phyloP scores from a whole-genome alignment of 192 early-diverging fungal genomes.

The Entrophospora sp. region DNA sequence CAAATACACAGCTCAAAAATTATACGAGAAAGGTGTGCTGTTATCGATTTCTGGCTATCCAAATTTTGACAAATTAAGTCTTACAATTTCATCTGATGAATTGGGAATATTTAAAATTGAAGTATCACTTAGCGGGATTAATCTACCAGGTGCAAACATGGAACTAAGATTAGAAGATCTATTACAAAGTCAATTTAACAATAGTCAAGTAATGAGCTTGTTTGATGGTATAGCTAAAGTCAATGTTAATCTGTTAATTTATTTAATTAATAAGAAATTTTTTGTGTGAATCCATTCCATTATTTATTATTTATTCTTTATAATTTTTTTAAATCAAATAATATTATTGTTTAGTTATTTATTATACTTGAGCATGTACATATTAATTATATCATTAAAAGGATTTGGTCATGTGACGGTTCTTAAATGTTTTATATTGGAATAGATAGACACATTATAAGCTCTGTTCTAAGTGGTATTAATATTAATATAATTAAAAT shows the following conservation, averaged over 20 bases:
- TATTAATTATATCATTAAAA: no score
- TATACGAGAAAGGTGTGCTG: conserved; percentile 90
- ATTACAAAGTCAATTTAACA: conserved; percentile 90
- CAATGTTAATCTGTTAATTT: conserved; percentile 94
- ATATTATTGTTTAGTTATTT: no score
- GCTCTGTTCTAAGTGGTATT: no score
- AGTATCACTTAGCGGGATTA: conserved; percentile 66
- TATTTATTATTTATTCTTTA: no score
- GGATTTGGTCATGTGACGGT: no score
- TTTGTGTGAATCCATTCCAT: conserved; percentile 20
- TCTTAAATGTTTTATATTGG: no score
- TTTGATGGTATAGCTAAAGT: conserved; percentile 89
- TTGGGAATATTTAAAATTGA: conserved; percentile 86
- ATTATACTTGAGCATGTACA: no score
- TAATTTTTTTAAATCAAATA: no score
- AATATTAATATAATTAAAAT: no score
- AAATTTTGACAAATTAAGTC: conserved; percentile 78
- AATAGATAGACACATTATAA: no score
- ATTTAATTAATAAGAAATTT: conserved; percentile 96
- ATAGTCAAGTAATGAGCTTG: conserved; percentile 80
- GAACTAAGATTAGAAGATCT: conserved; percentile 89
- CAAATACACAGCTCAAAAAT: conserved; percentile 92
- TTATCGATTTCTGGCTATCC: conserved; percentile 73
- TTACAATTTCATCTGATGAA: conserved; percentile 89
- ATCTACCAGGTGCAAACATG: conserved; percentile 56